Evolutionary conservation across 805 yeast species (phyloP).

Genomic region (Clavispora fructus): DNA sequence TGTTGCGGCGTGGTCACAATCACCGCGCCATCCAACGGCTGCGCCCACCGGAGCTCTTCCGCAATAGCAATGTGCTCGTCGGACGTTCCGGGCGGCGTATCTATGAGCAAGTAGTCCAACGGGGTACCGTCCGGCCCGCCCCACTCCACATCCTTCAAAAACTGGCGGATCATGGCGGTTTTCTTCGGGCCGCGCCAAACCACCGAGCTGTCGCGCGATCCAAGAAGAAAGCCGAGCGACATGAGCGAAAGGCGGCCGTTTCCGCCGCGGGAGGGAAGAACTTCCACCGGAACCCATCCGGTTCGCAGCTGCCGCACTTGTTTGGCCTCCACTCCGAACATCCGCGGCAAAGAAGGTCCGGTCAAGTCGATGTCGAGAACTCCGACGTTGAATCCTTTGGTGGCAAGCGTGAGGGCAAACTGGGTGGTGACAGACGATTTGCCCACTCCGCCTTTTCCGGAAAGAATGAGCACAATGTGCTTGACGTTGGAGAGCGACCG

Average conservation of each 20-base stretch:
- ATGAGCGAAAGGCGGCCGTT: slow-evolving; percentile 52
- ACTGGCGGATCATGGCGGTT: slow-evolving; percentile 95
- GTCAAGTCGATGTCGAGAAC: slow-evolving; percentile 92
- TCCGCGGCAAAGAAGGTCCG: slow-evolving; percentile 93
- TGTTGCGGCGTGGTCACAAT: slow-evolving; percentile 95
- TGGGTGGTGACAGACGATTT: slow-evolving; percentile 95
- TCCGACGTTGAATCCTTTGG: slow-evolving; percentile 77
- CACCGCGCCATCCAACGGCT: slow-evolving; percentile 81
- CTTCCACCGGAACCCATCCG: slow-evolving; percentile 90
- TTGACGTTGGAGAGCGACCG: slow-evolving; percentile 46
- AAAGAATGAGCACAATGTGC: slow-evolving; percentile 75
- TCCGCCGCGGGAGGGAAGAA: slow-evolving; percentile 11
- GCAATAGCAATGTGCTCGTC: slow-evolving; percentile 98
- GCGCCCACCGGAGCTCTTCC: slow-evolving; percentile 69
- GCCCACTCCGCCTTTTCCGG: slow-evolving; percentile 98
- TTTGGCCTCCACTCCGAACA: slow-evolving; percentile 82
- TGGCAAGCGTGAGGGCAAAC: slow-evolving; percentile 73
- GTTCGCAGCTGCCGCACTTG: slow-evolving; percentile 75
- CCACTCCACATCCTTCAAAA: slow-evolving; percentile 88
- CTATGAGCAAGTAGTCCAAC: slow-evolving; percentile 76
- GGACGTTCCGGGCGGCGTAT: slow-evolving; percentile 98
- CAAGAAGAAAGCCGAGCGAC: slow-evolving; percentile 83
- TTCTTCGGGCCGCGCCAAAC: slow-evolving; percentile 99
- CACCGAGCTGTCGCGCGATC: slow-evolving; percentile 81
- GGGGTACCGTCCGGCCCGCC: slow-evolving; percentile 43